Base-by-base conservation (phyloP, 2,329 filamentous ascomycete genomes). In the Emericellopsis atlantica region DNA sequence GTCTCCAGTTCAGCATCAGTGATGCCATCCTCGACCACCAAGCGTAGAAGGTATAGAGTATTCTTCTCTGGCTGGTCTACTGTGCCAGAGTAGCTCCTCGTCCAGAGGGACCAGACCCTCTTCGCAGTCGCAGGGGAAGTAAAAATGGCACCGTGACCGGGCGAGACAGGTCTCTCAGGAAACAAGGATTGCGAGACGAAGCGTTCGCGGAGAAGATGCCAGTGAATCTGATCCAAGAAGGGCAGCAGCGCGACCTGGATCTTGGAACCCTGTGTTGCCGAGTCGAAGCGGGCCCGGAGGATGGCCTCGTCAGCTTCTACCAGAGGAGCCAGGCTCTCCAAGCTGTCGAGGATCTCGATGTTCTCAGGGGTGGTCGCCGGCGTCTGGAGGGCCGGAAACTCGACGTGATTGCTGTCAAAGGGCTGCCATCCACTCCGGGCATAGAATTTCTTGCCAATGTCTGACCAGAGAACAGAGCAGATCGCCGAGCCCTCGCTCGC, bases 401-500 rank as follows among this genome's bases (percentile, higher is more conserved):
- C 68, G 35, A 93, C 67, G 56, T 95, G 88, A 1, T 72, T 68
- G 44, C 84, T 90, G 16, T 74, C 68, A 51, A 82, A 89, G 0
- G 79, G 70, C 38, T 76, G 70, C 89, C 89, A 95, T 36, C 87
- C 87, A 47, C 77, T 70, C 26, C 67, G 69, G 4, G 81, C 74
- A 61, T 95, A 95, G 60, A 88, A 95, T 32, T 66, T 65, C 66
- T 86, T 83, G 16, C 89, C 86, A 47, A 93, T 88, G 52, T 93
- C 86, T 8, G 87, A 94, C 60, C 80, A 95, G 8, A 95, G 68
- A 7, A 93, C 74, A 1, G 84, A 89, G 58, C 12, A 59, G 46
- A 56, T 69, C 54, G 39, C 64, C 60, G 22, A 53, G 49, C 34
- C 40, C 15, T 14, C 9, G 16, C 21, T 18, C 22, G 24, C n/a